phyloP scores from a whole-genome alignment of 345 rosid genomes.

The Kernera saxatilis region DNA sequence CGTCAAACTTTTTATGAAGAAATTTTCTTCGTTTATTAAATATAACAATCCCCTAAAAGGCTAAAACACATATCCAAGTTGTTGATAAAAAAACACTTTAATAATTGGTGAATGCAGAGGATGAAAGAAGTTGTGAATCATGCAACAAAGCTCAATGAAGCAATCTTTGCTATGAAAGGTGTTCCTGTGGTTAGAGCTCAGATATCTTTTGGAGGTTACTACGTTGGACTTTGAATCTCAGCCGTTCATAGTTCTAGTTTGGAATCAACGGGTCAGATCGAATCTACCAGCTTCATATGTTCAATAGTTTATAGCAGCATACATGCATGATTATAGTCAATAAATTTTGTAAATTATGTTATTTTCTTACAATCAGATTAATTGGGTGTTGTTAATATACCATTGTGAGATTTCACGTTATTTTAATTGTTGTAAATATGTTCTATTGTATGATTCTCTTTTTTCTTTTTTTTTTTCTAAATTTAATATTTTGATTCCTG shows the following conservation, averaged over 20 bases:
- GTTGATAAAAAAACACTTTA: background rate
- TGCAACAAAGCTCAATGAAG: constrained; percentile 57
- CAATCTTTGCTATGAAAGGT: constrained; percentile 64
- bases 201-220: constrained; percentile 68
- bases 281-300: constrained; percentile 1
- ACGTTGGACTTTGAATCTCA: constrained; percentile 44
- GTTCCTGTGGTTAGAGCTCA: constrained; percentile 70
- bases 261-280: constrained; percentile 1
- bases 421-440: no score
- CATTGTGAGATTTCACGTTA: constrained; percentile 2
- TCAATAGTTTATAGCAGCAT: background rate
- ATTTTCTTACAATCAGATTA: background rate
- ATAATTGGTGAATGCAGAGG: constrained; percentile 41
- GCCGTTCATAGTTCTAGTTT: background rate
- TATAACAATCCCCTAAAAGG: background rate
- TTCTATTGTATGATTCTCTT: no score
- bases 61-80: background rate
- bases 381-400: background rate
- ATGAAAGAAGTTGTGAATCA: constrained; percentile 66
- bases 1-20: background rate
- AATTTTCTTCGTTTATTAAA: background rate
- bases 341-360: constrained; percentile 5
- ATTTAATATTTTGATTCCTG: no score
- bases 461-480: no score
- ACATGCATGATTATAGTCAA: background rate